Evolutionary conservation across 73 alveolate genomes (phyloP).

Genomic region (Tetrahymena thermophila): DNA sequence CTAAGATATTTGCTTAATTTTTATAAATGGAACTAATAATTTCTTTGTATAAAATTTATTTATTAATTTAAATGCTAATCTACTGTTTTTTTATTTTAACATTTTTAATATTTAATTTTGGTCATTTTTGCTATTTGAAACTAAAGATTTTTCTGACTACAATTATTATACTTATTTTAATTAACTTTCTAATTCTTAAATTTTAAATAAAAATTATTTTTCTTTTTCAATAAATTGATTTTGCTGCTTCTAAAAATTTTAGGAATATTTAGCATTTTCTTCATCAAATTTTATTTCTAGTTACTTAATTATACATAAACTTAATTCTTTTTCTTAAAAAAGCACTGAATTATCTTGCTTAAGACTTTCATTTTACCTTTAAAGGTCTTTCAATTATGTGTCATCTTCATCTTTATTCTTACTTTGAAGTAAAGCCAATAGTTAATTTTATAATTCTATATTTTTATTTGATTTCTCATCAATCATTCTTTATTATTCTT

Average conservation of each 20-base stretch:
- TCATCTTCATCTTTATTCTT: not conserved
- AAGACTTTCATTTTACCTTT: not conserved
- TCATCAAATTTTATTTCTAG: not conserved
- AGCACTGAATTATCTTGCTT: not conserved
- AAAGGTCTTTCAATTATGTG: not conserved
- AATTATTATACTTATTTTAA: not conserved
- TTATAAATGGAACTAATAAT: not conserved
- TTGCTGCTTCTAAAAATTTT: not conserved
- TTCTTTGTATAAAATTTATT: not conserved
- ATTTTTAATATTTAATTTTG: too few relatives aligned
- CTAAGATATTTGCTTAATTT: not conserved
- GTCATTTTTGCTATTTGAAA: not conserved
- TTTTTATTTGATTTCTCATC: not conserved
- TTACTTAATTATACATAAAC: not conserved
- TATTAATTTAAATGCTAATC: not conserved
- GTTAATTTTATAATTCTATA: not conserved
- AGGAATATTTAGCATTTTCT: not conserved
- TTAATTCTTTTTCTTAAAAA: not conserved
- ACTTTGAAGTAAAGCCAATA: not conserved
- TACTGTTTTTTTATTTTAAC: too few relatives aligned
- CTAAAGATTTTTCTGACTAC: not conserved
- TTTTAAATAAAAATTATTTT: not conserved
- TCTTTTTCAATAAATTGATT: not conserved
- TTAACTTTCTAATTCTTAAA: not conserved
- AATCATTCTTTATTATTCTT: not conserved